These are phyloP conservation scores for Lactarius hengduanensis DNA, from an alignment of 768 basidiomycete species.

Conservation along the genomic window DNA sequence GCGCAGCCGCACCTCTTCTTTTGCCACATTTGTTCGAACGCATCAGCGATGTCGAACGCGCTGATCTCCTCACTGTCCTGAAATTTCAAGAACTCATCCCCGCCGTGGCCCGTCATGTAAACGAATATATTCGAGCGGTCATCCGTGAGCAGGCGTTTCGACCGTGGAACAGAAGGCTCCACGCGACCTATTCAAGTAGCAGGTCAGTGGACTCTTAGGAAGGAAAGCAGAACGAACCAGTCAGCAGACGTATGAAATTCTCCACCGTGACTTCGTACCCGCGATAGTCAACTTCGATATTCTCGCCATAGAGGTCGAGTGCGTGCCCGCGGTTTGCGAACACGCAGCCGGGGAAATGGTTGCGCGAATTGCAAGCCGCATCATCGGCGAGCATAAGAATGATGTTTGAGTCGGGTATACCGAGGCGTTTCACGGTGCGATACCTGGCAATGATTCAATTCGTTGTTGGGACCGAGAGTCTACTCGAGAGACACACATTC, in stretches of 20 bases:
- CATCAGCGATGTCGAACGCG: slow-evolving; percentile 96
- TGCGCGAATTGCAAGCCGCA: slow-evolving; percentile 88
- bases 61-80: slow-evolving; percentile 99
- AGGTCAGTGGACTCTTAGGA: neutral
- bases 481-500: slow-evolving; percentile 59
- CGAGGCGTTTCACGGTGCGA: slow-evolving; percentile 95
- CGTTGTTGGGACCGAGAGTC: neutral
- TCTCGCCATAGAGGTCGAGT: slow-evolving; percentile 91
- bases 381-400: slow-evolving; percentile 99
- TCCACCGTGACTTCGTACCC: slow-evolving; percentile 98
- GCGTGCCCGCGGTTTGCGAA: slow-evolving; percentile 82
- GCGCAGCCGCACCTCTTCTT: slow-evolving; percentile 67
- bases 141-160: slow-evolving; percentile 89
- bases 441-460: slow-evolving; percentile 56
- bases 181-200: slow-evolving; percentile 63
- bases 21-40: slow-evolving; percentile 98
- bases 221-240: slow-evolving; percentile 55
- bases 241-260: slow-evolving; percentile 88
- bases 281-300: slow-evolving; percentile 97
- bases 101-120: slow-evolving; percentile 98
- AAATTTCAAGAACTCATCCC: slow-evolving; percentile 98
- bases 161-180: slow-evolving; percentile 80
- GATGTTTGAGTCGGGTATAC: slow-evolving; percentile 98
- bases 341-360: slow-evolving; percentile 88
- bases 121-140: slow-evolving; percentile 91